phyloP scores from a whole-genome alignment of 768 basidiomycete genomes.

The Termitomyces bulborhizus region DNA sequence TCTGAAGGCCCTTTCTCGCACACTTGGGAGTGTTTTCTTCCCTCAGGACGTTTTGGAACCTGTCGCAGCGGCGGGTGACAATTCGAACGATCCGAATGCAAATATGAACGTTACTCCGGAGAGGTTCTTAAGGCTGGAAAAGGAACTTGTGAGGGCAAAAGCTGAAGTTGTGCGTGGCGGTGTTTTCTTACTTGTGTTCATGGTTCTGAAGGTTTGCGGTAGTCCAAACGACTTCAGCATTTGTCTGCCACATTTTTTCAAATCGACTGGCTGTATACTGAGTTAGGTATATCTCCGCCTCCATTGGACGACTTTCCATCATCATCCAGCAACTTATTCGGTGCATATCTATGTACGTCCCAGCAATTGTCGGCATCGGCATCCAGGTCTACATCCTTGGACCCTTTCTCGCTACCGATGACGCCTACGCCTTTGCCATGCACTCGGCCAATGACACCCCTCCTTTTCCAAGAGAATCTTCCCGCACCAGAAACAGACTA shows the following conservation, averaged over 20 bases:
- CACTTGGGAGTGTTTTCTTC: constrained; percentile 56
- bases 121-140: constrained; percentile 73
- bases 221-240: constrained; percentile 65
- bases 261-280: constrained; percentile 77
- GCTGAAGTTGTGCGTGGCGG: constrained; percentile 66
- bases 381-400: constrained; percentile 28
- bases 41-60: constrained; percentile 48
- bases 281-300: constrained; percentile 71
- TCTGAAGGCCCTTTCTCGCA: constrained; percentile 50
- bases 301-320: constrained; percentile 39
- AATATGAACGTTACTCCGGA: constrained; percentile 75
- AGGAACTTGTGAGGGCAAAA: constrained; percentile 80
- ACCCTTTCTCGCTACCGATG: constrained; percentile 44
- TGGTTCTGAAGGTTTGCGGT: constrained; percentile 1
- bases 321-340: constrained; percentile 17
- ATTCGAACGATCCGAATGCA: constrained; percentile 26
- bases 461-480: constrained; percentile 30
- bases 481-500: constrained; percentile 38
- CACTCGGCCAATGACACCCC: constrained; percentile 25
- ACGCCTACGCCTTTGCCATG: constrained; percentile 49
- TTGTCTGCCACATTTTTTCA: constrained; percentile 62
- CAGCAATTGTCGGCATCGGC: constrained; percentile 28
- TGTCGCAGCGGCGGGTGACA: constrained; percentile 34
- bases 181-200: background rate
- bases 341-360: constrained; percentile 22